Evolutionary conservation across 768 basidiomycete genomes (phyloP).

Genomic region (Lactarius indigo): DNA sequence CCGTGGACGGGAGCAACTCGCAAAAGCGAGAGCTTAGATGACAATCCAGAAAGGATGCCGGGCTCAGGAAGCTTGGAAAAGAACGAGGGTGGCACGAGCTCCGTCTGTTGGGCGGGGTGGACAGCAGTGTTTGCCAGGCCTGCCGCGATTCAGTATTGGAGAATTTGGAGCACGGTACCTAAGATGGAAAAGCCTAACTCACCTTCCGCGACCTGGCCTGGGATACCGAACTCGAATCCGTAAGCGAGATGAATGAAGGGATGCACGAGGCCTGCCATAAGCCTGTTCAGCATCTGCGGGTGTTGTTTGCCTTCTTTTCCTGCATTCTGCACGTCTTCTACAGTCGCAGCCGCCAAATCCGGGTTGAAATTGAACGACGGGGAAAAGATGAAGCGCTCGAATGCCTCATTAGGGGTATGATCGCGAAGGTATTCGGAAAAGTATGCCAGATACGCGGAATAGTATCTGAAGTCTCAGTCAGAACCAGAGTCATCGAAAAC

Average conservation of each 20-base stretch:
- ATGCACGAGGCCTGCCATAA: conserved; percentile 56
- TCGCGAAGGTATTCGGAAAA: conserved; percentile 42
- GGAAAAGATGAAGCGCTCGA: conserved; percentile 67
- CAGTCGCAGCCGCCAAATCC: conserved; percentile 23
- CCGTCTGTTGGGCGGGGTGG: conserved; percentile 38
- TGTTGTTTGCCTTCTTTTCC: conserved; percentile 30
- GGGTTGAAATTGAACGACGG: conserved; percentile 43
- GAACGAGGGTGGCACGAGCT: conserved; percentile 33
- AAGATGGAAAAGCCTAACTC: neutral
- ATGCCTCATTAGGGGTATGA: conserved; percentile 41
- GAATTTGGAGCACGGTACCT: no score
- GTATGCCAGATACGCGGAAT: conserved; percentile 54
- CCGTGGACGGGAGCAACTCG: conserved; percentile 32
- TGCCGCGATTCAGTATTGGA: conserved; percentile 26
- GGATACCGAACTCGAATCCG: conserved; percentile 58
- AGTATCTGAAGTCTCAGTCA: conserved; percentile 46
- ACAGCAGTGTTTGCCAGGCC: conserved; percentile 57
- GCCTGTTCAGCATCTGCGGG: conserved; percentile 56
- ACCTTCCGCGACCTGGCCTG: conserved; percentile 65
- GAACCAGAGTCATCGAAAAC: neutral
- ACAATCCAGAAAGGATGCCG: conserved; percentile 26
- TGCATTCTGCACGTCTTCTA: conserved; percentile 15
- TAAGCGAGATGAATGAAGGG: conserved; percentile 62
- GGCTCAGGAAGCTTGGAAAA: conserved; percentile 21
- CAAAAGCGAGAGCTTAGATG: conserved; percentile 27